A percentile compares a stretch with the other conserved stretches of the same genome.
Conservation (phyloP, 306 rosid species). For the Glycine tomentella region DNA sequence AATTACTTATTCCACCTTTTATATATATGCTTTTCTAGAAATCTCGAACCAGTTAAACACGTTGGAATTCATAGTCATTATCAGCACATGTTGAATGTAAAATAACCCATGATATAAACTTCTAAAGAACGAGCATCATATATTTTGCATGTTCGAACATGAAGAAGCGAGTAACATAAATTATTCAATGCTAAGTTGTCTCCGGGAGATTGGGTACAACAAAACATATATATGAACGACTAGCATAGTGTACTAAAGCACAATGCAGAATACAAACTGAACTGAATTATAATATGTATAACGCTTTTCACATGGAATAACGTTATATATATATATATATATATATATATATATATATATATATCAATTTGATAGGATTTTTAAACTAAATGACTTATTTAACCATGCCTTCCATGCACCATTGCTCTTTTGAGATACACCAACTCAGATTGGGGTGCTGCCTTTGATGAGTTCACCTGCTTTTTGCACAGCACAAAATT, state of each 20-base stretch:
- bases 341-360: too few species aligned
- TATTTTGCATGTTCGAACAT: slow-evolving; percentile 12
- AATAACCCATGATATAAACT: not conserved
- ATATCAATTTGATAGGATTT: slow-evolving; percentile 45
- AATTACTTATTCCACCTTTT: not conserved
- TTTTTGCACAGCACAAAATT: slow-evolving; percentile 68
- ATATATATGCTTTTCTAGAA: not conserved
- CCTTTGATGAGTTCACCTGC: slow-evolving; percentile 44
- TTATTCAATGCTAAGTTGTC: slow-evolving; percentile 4
- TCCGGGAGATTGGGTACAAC: not conserved
- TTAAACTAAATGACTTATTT: slow-evolving; percentile 50
- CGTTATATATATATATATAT: not conserved
- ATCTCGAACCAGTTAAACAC: not conserved
- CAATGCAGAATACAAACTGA: slow-evolving; percentile 7
- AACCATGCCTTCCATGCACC: slow-evolving; percentile 67
- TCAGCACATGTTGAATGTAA: not conserved
- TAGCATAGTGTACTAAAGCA: not conserved
- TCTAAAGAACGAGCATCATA: slow-evolving; percentile 25
- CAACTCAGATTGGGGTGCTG: slow-evolving; percentile 47
- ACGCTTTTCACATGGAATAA: not conserved
- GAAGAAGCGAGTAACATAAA: slow-evolving; percentile 3
- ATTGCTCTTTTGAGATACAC: slow-evolving; percentile 51
- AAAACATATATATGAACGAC: not conserved
- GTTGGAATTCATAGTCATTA: slow-evolving; percentile 21
- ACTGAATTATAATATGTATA: not conserved